Percentiles rank a stretch among this genome's conserved stretches.
These are phyloP conservation scores for Colletotrichum orbiculare DNA, from an alignment of 2,329 filamentous ascomycete species.

Conservation along the genomic window DNA sequence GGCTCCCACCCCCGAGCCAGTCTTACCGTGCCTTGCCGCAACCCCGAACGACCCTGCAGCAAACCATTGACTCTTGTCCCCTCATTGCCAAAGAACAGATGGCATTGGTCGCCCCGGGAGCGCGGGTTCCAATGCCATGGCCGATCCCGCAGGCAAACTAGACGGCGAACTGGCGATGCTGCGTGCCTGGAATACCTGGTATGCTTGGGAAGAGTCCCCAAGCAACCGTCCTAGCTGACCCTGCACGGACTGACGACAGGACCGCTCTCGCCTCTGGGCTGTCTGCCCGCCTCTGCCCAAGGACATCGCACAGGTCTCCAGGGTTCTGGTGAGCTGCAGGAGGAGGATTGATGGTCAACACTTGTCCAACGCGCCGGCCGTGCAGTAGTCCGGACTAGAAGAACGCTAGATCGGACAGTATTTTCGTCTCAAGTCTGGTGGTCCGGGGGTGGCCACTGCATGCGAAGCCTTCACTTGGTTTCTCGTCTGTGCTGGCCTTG, in stretches of 20 bases:
- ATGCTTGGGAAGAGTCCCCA: slow-evolving; percentile 20
- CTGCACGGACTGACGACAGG: slow-evolving; percentile 11
- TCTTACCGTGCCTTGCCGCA: slow-evolving; percentile 22
- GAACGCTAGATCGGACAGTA: slow-evolving; percentile 20
- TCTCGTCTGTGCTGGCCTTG: slow-evolving; percentile 12
- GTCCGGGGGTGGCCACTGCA: not conserved
- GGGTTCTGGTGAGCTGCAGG: slow-evolving; percentile 27
- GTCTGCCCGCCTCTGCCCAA: no score
- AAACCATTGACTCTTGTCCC: slow-evolving; percentile 14
- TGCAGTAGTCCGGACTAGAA: not conserved
- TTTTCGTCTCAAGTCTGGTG: slow-evolving; percentile 30
- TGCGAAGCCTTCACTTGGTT: slow-evolving; percentile 30
- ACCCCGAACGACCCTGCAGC: slow-evolving; percentile 9
- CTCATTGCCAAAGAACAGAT: not conserved
- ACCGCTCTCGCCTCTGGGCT: not conserved
- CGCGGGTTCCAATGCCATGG: slow-evolving; percentile 23
- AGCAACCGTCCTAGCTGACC: slow-evolving; percentile 24
- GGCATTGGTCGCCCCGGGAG: slow-evolving; percentile 27
- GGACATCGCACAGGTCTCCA: slow-evolving; percentile 7
- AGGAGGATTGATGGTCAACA: not conserved
- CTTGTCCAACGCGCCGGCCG: not conserved
- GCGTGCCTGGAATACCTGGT: not conserved
- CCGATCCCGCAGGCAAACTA: slow-evolving; percentile 23
- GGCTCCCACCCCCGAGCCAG: not conserved
- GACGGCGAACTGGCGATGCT: slow-evolving; percentile 8